Evolutionary conservation across 2,329 filamentous ascomycete genomes (phyloP), one percentile per base, ranked within the genome.

Genomic region (Cladosporium sp.): DNA sequence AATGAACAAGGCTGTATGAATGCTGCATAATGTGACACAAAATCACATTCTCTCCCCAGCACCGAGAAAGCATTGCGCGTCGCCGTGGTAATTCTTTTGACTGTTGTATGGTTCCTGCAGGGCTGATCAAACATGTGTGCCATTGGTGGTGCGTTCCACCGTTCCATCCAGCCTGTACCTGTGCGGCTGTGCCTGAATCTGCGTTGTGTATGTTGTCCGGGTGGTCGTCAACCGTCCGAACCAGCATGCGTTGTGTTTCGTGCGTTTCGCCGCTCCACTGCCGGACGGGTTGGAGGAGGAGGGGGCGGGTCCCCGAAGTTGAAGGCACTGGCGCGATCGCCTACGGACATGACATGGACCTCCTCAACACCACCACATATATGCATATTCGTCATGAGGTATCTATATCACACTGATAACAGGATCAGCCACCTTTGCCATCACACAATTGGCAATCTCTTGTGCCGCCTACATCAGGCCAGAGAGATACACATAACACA

Each of bases 1-100:
- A 30, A 30, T 55, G 8, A 63, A 63, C 32, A 54, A 44, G 60
- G 60, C 60, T 63, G 60, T 63, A 63, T 54, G 60, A 63, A 63
- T 32, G 60, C 60, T 28, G 32, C 24, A 44, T 54, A 32, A 55
- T 55, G 60, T 63, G 60, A 63, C 28, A 54, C 60, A 15, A 11
- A 4, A 8, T 10, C 38, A 21, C 38, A 10, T 28, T 41, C 32
- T 44, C 34, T 24, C 34, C 15, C 60, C 60, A 63, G 47, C 60
- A 14, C 21, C 10, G 3, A 21, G 14, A 12, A 28, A 28, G 8
- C 7, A n/a, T 28, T 38, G 47, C 32, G 58, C 38, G 60, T 63
- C 49, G 32, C 24, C 24, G 21, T 41, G 49, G 60, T 41, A 41
- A 63, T 54, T 26, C 7, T 36, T 36, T 32, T n/a, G 52, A 18